Base-by-base conservation (phyloP, 805 yeast genomes). In the Cyberlindnera veronae region DNA sequence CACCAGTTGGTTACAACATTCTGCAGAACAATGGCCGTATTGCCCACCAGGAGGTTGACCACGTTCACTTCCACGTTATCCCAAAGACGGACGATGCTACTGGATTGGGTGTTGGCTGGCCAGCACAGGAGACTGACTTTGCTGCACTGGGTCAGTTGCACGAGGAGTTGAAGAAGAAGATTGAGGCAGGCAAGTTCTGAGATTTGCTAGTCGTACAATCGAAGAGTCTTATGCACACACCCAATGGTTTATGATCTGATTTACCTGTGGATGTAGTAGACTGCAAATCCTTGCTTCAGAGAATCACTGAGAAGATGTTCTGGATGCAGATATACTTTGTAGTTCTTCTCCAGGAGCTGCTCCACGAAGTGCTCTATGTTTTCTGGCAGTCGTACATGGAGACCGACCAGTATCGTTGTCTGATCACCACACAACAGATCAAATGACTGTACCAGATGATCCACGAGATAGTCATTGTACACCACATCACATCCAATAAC, bases 11-110 rank as follows among this genome's bases (percentile, higher is more conserved):
- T 32, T 91, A 91, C 73, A 91, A 91, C 60, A 61, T 91, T 16
- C 69, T 91, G 50, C 98, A 90, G 64, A 93, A 91, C 72, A 93
- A 91, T 54, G 98, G 98, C 36, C 68, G 86, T 60, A 81, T 90
- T 57, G 99, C 98, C 11, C 98, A 93, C 60, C 99, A 91, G 68
- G 83, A 75, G 41, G 98, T 93, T 42, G 93, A 85, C 52, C 99
- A 91, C 61, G 97, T 93, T 43, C 99, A 91, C 63, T 85, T 93
- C 76, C 99, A 91, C 63, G 77, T 91, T 62, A 91, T 91, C 60
- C 99, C 99, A 36, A 91, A 91, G 74, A 74, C 74, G 44, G 81
- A 80, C 54, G 68, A 63, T 2, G 72, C 74, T 29, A 70, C 90
- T 15, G 99, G 99, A 1, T 72, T 91, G 48, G 74, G 72, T 26